Conservation (phyloP, 441 rosid species). For the Adansonia rubrostipa region DNA sequence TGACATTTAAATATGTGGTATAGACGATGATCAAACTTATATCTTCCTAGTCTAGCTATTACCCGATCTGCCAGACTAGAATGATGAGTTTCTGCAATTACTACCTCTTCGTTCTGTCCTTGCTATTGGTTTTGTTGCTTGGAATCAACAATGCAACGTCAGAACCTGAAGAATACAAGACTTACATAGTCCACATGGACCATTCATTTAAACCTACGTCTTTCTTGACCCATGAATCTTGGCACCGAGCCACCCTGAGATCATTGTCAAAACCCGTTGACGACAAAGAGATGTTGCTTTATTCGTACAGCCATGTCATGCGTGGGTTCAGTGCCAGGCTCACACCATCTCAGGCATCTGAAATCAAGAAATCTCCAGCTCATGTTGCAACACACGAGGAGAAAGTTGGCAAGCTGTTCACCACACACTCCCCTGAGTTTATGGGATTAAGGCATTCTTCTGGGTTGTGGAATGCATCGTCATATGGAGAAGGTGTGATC, state of each 20-base stretch:
- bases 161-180: constrained; percentile 30
- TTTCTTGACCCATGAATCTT: constrained; percentile 39
- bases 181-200: constrained; percentile 50
- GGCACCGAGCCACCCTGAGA: constrained; percentile 40
- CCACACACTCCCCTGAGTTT: constrained; percentile 38
- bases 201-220: constrained; percentile 39
- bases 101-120: background rate
- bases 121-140: background rate
- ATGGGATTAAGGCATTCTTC: constrained; percentile 30
- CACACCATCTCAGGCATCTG: constrained; percentile 36
- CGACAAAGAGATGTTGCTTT: constrained; percentile 35
- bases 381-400: constrained; percentile 35
- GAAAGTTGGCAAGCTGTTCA: constrained; percentile 37
- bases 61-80: constrained; percentile 5
- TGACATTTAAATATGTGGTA: background rate
- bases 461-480: constrained; percentile 35
- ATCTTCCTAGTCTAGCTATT: background rate
- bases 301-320: constrained; percentile 40
- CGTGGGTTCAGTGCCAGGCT: constrained; percentile 45
- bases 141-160: constrained; percentile 24
- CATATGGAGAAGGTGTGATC: constrained; percentile 39
- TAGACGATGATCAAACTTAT: background rate
- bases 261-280: constrained; percentile 28
- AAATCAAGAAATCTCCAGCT: constrained; percentile 37
- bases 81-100: background rate